Conservation (phyloP, 225 moss, liverwort and hornwort genomes). For the Physcomitrium patens region DNA sequence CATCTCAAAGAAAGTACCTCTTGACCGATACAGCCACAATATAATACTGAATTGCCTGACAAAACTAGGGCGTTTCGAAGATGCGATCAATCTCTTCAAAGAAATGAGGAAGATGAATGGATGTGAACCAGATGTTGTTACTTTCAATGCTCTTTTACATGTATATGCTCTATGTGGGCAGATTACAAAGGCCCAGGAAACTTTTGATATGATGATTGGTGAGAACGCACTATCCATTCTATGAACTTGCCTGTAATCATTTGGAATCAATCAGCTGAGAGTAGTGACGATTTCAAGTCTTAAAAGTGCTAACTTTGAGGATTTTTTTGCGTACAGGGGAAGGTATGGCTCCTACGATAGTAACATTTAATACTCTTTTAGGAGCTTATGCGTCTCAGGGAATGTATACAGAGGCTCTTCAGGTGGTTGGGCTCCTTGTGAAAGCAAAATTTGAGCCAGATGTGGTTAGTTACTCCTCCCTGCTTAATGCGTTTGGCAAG, state of each 20-base stretch:
- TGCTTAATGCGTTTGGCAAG: conserved; percentile 91
- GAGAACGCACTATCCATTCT: conserved; percentile 22
- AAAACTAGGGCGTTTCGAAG: conserved; percentile 69
- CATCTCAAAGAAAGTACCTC: conserved; percentile 60
- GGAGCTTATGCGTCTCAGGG: conserved; percentile 81
- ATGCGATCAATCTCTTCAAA: conserved; percentile 73
- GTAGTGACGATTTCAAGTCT: background rate
- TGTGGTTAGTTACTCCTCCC: conserved; percentile 82
- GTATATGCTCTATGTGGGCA: conserved; percentile 76
- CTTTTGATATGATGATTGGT: conserved; percentile 77
- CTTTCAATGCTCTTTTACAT: conserved; percentile 84
- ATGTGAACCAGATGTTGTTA: conserved; percentile 81
- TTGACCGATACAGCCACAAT: conserved; percentile 78
- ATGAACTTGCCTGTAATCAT: background rate
- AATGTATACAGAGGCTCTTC: conserved; percentile 70
- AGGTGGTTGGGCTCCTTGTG: conserved; percentile 60
- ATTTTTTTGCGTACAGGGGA: conserved; percentile 47
- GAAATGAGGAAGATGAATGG: conserved; percentile 79
- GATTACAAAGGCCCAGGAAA: conserved; percentile 59
- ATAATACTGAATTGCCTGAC: conserved; percentile 85
- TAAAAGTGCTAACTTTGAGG: background rate
- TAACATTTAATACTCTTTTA: conserved; percentile 86
- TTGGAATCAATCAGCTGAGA: background rate
- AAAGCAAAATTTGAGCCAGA: conserved; percentile 85
- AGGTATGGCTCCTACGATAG: conserved; percentile 76